Evolutionary conservation across 2,329 filamentous ascomycete genomes (phyloP).

Genomic region (Ilyonectria sp.): DNA sequence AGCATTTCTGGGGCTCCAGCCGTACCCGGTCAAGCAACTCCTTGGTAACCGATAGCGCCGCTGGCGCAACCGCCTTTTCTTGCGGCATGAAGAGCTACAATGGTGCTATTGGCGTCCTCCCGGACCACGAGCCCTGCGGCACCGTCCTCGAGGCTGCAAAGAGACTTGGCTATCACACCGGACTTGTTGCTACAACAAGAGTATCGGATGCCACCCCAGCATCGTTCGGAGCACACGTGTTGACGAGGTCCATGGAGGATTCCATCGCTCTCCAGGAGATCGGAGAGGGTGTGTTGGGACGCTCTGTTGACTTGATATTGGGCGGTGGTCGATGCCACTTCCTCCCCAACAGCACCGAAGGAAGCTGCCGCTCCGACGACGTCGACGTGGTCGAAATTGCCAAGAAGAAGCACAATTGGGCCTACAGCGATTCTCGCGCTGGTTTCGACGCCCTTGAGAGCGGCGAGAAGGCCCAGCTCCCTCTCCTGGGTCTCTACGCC

Average conservation of each 20-base stretch:
- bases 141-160: constrained; percentile 96
- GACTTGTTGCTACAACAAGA: constrained; percentile 93
- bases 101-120: constrained; percentile 91
- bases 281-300: constrained; percentile 87
- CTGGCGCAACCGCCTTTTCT: constrained; percentile 96
- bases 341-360: constrained; percentile 82
- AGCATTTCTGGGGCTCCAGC: constrained; percentile 91
- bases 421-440: constrained; percentile 79
- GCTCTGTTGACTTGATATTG: constrained; percentile 91
- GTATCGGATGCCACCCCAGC: constrained; percentile 97
- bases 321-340: constrained; percentile 96
- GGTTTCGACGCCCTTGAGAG: constrained; percentile 82
- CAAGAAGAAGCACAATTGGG: constrained; percentile 82
- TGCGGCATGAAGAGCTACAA: constrained; percentile 97
- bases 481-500: constrained; percentile 89
- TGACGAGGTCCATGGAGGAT: constrained; percentile 85
- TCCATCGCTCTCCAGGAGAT: constrained; percentile 94
- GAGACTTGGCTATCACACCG: constrained; percentile 90
- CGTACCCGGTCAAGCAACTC: constrained; percentile 88
- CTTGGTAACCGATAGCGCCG: constrained; percentile 94
- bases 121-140: constrained; percentile 88
- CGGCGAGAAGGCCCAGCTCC: constrained; percentile 80
- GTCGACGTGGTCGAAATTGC: constrained; percentile 83
- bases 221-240: constrained; percentile 92
- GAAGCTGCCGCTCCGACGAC: constrained; percentile 86